Evolutionary conservation across 371 early-diverging fungal genomes (phyloP).

Genomic region (Fennellomyces sp.): DNA sequence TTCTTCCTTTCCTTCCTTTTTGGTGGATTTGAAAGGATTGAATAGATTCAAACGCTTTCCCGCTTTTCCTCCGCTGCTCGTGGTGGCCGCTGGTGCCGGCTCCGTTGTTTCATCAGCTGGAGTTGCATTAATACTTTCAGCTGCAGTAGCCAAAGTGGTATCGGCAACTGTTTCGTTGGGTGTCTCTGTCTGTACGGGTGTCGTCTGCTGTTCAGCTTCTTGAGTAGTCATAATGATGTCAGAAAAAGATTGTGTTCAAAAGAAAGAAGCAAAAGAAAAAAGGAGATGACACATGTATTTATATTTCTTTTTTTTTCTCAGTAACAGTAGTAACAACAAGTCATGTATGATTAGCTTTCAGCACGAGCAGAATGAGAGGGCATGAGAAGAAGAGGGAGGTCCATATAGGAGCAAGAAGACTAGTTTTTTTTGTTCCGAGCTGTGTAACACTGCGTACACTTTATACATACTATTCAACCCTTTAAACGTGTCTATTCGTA

Average conservation of each 20-base stretch:
- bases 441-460: neutral
- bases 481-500: conserved; percentile 2
- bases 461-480: neutral
- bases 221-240: neutral
- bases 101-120: neutral
- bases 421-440: neutral
- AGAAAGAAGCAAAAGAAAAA: neutral
- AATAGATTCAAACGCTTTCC: neutral
- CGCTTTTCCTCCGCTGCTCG: neutral
- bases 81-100: conserved; percentile 1
- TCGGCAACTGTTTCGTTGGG: neutral
- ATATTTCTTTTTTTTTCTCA: neutral
- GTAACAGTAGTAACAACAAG: neutral
- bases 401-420: neutral
- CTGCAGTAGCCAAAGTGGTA: neutral
- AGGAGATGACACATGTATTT: neutral
- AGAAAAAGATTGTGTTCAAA: no score
- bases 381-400: neutral
- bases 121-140: neutral
- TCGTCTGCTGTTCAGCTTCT: neutral
- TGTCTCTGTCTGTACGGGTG: neutral
- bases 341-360: neutral
- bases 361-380: neutral
- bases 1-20: neutral
- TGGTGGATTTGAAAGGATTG: conserved; percentile 1